These are phyloP conservation scores for Pterocarpus santalinus DNA, from an alignment of 306 rosid species.

Conservation along the genomic window DNA sequence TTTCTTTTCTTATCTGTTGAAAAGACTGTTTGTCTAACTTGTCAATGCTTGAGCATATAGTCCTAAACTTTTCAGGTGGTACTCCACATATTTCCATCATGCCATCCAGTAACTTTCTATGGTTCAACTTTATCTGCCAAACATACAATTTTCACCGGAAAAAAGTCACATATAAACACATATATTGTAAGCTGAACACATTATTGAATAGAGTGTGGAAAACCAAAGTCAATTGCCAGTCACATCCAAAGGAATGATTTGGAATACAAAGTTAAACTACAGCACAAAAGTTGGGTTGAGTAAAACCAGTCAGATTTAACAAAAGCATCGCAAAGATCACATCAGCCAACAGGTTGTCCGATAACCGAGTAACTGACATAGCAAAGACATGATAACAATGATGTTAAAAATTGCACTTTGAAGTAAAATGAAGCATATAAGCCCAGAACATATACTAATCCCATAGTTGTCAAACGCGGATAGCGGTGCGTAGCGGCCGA, in stretches of 20 bases:
- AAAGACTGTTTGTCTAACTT: conserved; percentile 92
- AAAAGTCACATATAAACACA: conserved; percentile 7
- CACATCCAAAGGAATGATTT: conserved; percentile 27
- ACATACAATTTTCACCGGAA: conserved; percentile 12
- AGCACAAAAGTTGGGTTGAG: conserved; percentile 17
- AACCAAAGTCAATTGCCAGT: conserved; percentile 17
- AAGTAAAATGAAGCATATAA: conserved; percentile 9
- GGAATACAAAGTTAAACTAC: conserved; percentile 25
- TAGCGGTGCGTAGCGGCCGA: too few species aligned
- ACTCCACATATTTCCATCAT: conserved; percentile 97
- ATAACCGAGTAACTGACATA: neutral
- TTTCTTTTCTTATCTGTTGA: conserved; percentile 83
- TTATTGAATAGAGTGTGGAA: conserved; percentile 14
- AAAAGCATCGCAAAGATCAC: conserved; percentile 5
- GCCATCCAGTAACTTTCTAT: conserved; percentile 87
- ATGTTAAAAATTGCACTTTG: neutral
- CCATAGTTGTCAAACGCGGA: too few species aligned
- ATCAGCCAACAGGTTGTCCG: conserved; percentile 7
- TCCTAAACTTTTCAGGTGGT: conserved; percentile 89
- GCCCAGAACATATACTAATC: conserved; percentile 7
- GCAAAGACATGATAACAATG: neutral
- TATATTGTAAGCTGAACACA: neutral
- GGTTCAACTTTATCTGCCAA: conserved; percentile 88
- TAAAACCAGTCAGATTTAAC: conserved; percentile 10
- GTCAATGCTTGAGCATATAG: conserved; percentile 96